Evolutionary conservation across 495 filamentous ascomycete species (phyloP).

Genomic region (Daldinia concentrica): DNA sequence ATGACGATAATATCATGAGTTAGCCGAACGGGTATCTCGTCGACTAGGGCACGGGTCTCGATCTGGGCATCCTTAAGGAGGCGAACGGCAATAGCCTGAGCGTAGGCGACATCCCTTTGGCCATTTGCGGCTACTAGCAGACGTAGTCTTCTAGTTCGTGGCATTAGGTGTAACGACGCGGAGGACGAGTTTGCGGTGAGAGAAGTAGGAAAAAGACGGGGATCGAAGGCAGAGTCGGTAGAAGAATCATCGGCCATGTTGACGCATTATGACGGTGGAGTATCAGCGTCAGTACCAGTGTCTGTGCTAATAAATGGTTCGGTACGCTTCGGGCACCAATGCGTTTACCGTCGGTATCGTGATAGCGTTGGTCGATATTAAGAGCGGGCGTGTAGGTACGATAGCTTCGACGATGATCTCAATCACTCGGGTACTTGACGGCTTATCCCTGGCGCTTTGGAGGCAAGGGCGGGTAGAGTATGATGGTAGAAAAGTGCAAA

Average conservation of each 20-base stretch:
- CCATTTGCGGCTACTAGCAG: slow-evolving; percentile 64
- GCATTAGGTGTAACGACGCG: slow-evolving; percentile 54
- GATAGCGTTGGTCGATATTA: slow-evolving; percentile 6
- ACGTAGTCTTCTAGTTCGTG: slow-evolving; percentile 55
- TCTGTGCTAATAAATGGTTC: slow-evolving; percentile 11
- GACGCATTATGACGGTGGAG: slow-evolving; percentile 36
- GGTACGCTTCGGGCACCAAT: slow-evolving; percentile 30
- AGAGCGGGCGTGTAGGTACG: slow-evolving; percentile 22
- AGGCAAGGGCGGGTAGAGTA: slow-evolving; percentile 16
- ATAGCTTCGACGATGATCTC: slow-evolving; percentile 31
- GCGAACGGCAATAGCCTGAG: slow-evolving; percentile 63
- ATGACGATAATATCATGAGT: slow-evolving; percentile 61
- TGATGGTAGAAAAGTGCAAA: slow-evolving; percentile 4
- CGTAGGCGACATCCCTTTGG: slow-evolving; percentile 59
- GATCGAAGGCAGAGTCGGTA: slow-evolving; percentile 26
- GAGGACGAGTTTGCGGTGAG: slow-evolving; percentile 44
- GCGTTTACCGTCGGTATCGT: slow-evolving; percentile 17
- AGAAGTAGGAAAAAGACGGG: slow-evolving; percentile 14
- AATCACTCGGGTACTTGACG: slow-evolving; percentile 9
- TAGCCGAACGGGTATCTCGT: slow-evolving; percentile 61
- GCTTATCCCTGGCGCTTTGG: slow-evolving; percentile 24
- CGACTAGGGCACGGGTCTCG: slow-evolving; percentile 63
- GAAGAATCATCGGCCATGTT: slow-evolving; percentile 42
- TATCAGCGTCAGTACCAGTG: slow-evolving; percentile 11
- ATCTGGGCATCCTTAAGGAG: slow-evolving; percentile 65